phyloP scores from a whole-genome alignment of 2,329 filamentous ascomycete genomes.

The Paradendryphiella salina region DNA sequence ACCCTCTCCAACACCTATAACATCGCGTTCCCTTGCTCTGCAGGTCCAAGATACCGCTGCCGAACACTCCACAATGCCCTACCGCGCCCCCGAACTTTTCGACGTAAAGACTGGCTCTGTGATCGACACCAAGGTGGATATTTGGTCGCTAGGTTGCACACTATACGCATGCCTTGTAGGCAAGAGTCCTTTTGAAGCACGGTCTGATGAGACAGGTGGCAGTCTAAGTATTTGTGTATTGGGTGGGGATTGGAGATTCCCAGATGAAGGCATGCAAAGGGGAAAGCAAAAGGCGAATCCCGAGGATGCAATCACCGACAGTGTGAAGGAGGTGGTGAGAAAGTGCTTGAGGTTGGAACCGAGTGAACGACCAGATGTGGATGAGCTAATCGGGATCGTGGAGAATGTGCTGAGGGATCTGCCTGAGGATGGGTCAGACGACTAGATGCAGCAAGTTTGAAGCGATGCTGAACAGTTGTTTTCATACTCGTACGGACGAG shows the following conservation, averaged over 20 bases:
- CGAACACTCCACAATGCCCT: constrained; percentile 98
- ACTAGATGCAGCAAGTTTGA: constrained; percentile 5
- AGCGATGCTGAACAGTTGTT: background rate
- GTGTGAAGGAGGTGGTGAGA: constrained; percentile 83
- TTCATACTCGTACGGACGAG: background rate
- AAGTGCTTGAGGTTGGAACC: constrained; percentile 87
- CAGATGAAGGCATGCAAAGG: constrained; percentile 71
- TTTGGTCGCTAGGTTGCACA: constrained; percentile 98
- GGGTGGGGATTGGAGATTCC: constrained; percentile 94
- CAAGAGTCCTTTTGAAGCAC: constrained; percentile 94
- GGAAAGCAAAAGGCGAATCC: constrained; percentile 56
- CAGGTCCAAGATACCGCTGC: constrained; percentile 93
- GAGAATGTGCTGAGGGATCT: constrained; percentile 69
- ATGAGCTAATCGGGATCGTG: constrained; percentile 79
- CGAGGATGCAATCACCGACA: constrained; percentile 69
- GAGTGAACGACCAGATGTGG: constrained; percentile 81
- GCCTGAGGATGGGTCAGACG: constrained; percentile 60
- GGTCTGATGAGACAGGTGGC: constrained; percentile 93
- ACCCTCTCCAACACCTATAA: constrained; percentile 84
- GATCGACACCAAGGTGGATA: constrained; percentile 95
- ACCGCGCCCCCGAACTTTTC: constrained; percentile 95
- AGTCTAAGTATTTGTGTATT: constrained; percentile 90
- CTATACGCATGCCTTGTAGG: constrained; percentile 94
- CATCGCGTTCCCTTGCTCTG: constrained; percentile 84
- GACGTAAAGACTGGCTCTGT: constrained; percentile 92